Conservation (phyloP, 2,329 filamentous ascomycete species). For the Arthrobotrys megalospora region DNA sequence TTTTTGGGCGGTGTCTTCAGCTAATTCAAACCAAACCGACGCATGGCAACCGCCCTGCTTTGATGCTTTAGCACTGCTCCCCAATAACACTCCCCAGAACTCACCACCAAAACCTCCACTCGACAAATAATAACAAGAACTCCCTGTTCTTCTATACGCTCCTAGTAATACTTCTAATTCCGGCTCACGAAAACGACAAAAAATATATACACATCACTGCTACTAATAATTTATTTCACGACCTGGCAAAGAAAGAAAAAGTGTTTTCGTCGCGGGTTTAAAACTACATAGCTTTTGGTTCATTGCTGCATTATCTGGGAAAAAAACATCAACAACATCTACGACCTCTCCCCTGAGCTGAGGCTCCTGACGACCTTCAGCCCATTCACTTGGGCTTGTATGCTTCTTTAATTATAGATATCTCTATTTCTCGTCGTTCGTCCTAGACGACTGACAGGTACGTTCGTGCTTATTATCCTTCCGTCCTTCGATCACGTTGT, state of each 20-base stretch:
- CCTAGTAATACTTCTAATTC: neutral
- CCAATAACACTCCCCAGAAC: conserved; percentile 15
- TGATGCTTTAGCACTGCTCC: conserved; percentile 7
- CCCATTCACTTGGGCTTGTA: conserved; percentile 53
- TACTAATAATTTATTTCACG: conserved; percentile 29
- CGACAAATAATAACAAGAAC: conserved; percentile 25
- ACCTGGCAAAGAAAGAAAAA: conserved; percentile 28
- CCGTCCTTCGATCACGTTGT: conserved; percentile 12
- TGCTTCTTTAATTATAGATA: conserved; percentile 39
- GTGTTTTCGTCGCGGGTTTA: conserved; percentile 34
- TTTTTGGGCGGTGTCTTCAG: conserved; percentile 40
- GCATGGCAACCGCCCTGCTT: conserved; percentile 51
- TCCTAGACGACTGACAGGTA: conserved; percentile 36
- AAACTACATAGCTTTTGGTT: conserved; percentile 8
- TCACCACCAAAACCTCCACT: neutral
- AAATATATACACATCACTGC: conserved; percentile 8
- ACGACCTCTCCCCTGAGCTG: conserved; percentile 45
- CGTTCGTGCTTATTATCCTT: neutral
- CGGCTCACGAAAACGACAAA: conserved; percentile 13
- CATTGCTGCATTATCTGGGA: neutral
- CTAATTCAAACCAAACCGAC: conserved; percentile 37
- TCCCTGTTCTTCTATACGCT: neutral
- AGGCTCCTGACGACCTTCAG: conserved; percentile 47
- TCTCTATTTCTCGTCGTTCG: conserved; percentile 19
- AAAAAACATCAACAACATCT: conserved; percentile 28